Base-by-base conservation (phyloP, 169 alveolate species). In the Plasmodium coatneyi region DNA sequence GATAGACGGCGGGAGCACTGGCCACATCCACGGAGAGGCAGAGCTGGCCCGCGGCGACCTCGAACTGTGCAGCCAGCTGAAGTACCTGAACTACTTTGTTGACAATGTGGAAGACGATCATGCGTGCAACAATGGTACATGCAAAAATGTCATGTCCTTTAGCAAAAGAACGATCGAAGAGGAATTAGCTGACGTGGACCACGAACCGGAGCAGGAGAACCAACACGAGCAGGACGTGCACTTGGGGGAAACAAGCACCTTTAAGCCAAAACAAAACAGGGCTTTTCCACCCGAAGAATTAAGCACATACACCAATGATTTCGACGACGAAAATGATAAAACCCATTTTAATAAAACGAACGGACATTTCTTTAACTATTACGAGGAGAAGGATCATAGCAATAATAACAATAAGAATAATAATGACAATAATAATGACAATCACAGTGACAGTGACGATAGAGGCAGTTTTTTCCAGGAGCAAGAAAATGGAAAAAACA, bases 111-210 rank as follows among this genome's bases (percentile, higher is more conserved):
- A 79, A 22, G 34, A 79, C 32, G 84, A 79, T n/a, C n/a, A 41
- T 22, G 72, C 41, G 2, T 22, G 52, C 70, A 71, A 71, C 71
- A 43, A 22, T 36, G 74, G 39, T 19, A 41, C 34, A 6, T 79
- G 84, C 43, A 83, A 83, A 70, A 60, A 43, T 25, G 76, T 52
- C 52, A 70, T 83, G 43, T 83, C 92, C 22, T 83, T 83, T 14
- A 83, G 82, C 49, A 83, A 83, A 28, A 71, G 78, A 43, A 25
- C 92, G 19, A 9, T 70, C 7, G 92, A 83, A 39, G 83, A 83
- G 19, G 83, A 72, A 22, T 30, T 39, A 22, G 83, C 39, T 5
- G 52, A 66, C n/a, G 19, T 66, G 76, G 41, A 66, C 30, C 76
- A 66, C 30, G 60, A 49, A 4, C 60, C 22, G 60, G 60, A 16